Base-by-base conservation (phyloP, 2,329 filamentous ascomycete species). In the Gaeumannomyces sp. region DNA sequence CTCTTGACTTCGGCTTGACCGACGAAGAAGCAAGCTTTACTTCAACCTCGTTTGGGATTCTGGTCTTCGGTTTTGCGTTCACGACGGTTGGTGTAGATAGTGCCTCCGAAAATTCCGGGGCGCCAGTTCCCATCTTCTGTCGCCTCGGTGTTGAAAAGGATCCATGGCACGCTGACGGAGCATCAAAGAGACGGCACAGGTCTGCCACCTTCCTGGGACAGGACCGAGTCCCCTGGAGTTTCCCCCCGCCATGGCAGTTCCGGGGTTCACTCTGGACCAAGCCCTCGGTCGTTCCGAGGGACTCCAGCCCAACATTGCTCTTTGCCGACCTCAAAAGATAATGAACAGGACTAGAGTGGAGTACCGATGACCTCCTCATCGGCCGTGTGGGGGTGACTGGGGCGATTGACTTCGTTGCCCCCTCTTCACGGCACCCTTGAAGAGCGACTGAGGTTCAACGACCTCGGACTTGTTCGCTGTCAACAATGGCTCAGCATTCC, bases 161-260 rank as follows among this genome's bases (percentile, higher is more conserved):
- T 25, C 3, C 22, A 53, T 53, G n/a, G 45, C 4, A 22, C 6
- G n/a, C 10, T 25, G 19, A 25, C 22, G 19, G 45, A 65, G 59
- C 45, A 60, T 76, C 73, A 64, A 76, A 76, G 0, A 73, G 33
- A 56, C 50, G 69, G 31, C 73, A 69, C 53, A 75, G 68, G 25
- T 73, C 72, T 3, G 73, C 68, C 7, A 77, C 74, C 53, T 71
- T 75, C 28, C 62, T 66, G 10, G 67, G 59, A 27, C 59, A 61
- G 5, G 59, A 61, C 11, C 38, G 22, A 38, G n/a, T 25, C 38
- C 31, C 59, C 33, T 60, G 31, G 22, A 7, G 19, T 16, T 61
- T 10, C 6, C 14, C 22, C 13, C 22, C 13, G 7, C 13, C 38
- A 16, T 38, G 13, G 14, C 22, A n/a, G 22, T 22, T 61, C 29